These are phyloP conservation scores for Hymenoscyphus albidus DNA, from an alignment of 2,329 filamentous ascomycete genomes.

Conservation along the genomic window DNA sequence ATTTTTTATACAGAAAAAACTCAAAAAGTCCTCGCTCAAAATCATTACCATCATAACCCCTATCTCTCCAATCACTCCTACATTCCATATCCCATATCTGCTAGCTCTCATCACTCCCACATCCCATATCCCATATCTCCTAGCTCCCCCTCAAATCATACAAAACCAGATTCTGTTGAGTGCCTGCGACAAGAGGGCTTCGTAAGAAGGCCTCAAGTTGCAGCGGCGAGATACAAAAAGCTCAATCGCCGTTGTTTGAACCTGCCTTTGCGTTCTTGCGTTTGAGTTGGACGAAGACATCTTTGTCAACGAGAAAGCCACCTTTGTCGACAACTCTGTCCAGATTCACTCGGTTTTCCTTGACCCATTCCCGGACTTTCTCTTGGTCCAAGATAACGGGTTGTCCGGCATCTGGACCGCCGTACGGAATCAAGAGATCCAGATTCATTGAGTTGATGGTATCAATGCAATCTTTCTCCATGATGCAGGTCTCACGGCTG, in stretches of 20 bases:
- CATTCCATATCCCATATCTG: no score
- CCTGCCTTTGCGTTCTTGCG: background rate
- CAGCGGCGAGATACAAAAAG: background rate
- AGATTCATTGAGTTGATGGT: conserved; percentile 76
- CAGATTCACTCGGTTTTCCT: conserved; percentile 67
- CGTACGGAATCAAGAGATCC: conserved; percentile 43
- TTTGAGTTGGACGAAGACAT: conserved; percentile 42
- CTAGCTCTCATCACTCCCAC: no score
- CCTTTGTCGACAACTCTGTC: conserved; percentile 66
- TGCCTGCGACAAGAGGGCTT: no score
- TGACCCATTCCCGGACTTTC: conserved; percentile 60
- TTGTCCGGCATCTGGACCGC: conserved; percentile 36
- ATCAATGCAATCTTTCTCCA: conserved; percentile 75
- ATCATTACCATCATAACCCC: no score
- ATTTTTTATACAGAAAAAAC: no score
- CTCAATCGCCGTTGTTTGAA: background rate
- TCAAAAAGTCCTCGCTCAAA: no score
- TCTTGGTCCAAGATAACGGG: conserved; percentile 49
- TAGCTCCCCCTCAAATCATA: no score
- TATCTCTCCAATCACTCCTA: no score
- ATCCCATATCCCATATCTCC: no score
- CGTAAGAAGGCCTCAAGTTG: no score
- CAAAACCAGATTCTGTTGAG: no score
- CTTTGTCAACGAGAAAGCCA: conserved; percentile 53
- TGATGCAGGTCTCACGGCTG: conserved; percentile 76